Base-by-base conservation (phyloP, 257 asterid species). In the Nicotiana paniculata region DNA sequence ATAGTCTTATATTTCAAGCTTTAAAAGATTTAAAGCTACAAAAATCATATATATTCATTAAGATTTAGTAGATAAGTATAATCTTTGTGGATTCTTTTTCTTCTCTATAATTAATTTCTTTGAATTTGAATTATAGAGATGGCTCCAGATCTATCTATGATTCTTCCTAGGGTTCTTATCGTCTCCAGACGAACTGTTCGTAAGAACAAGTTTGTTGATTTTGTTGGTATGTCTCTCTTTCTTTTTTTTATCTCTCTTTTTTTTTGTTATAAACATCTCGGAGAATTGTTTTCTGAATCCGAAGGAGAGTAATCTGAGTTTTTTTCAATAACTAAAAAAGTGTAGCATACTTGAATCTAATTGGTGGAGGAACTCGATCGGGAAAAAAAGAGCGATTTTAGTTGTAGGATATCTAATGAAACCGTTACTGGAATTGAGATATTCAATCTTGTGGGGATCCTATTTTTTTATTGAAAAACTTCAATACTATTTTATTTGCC, bases 131-230 rank as follows among this genome's bases (percentile, higher is more conserved):
- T 13, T 33, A 16, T 62, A 30, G 53, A 54, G 30, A 86, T 89
- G 89, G 82, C 88, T 63, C 81, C 84, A 2, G 91, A 90, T 88
- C 91, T 91, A 35, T 87, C 97, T 24, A 90, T 77, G 10, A 90
- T 89, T 74, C 85, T 90, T 80, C 95, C 97, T 81, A 86, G 95
- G 79, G 95, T 93, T 86, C 94, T 92, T 10, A 90, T 93, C 3
- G 94, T 93, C 26, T 93, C 95, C 69, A 80, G 97, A 81, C 86
- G 94, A 70, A 89, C 88, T 9, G 94, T 93, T 81, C 93, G 97
- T 77, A 93, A 93, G 85, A 92, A 93, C 85, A 92, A 93, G 62
- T 92, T 93, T 48, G 94, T 93, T 6, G 94, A 92, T 89, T 93
- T 93, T 28, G 97, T 93, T 6, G 97, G 97, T 93, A 87, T 5